Evolutionary conservation across 768 basidiomycete species (phyloP).

Genomic region (Tricholomella constricta): DNA sequence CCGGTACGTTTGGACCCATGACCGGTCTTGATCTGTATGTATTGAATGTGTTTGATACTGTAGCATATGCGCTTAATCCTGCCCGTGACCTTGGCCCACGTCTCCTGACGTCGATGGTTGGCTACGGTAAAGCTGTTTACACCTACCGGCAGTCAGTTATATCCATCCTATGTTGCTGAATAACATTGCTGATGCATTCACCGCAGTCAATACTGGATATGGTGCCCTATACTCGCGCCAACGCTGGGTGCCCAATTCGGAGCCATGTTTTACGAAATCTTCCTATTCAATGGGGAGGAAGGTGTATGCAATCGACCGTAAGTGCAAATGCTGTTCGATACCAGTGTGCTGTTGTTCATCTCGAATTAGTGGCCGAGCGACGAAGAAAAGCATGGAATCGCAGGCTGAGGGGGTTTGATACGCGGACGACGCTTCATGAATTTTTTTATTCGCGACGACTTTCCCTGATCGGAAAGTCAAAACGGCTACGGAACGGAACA

Average conservation of each 20-base stretch:
- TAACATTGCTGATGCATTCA: slow-evolving; percentile 8
- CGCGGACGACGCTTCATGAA: not conserved
- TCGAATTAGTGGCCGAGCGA: not conserved
- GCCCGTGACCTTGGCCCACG: slow-evolving; percentile 60
- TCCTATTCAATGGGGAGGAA: slow-evolving; percentile 61
- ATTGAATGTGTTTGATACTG: not conserved
- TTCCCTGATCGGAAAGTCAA: not conserved
- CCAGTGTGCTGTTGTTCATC: too few species aligned
- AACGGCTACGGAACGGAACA: not conserved
- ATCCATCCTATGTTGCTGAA: not conserved
- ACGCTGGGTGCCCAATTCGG: slow-evolving; percentile 61
- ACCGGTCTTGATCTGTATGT: not conserved
- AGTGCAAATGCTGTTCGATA: slow-evolving; percentile 17
- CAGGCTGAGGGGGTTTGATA: not conserved
- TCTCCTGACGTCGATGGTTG: slow-evolving; percentile 69
- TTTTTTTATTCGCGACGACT: too few species aligned
- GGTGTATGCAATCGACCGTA: slow-evolving; percentile 53
- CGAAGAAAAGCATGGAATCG: not conserved
- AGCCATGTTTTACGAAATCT: slow-evolving; percentile 58
- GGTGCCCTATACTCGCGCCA: slow-evolving; percentile 65
- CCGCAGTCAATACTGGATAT: slow-evolving; percentile 70
- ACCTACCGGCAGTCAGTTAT: slow-evolving; percentile 45
- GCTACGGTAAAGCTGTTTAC: slow-evolving; percentile 56
- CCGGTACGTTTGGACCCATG: slow-evolving; percentile 31
- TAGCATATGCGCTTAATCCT: slow-evolving; percentile 39